Evolutionary conservation across 1,284 basidiomycete species (phyloP), one percentile per base, ranked within the genome.

Genomic region (Apiotrichum laibachii): DNA sequence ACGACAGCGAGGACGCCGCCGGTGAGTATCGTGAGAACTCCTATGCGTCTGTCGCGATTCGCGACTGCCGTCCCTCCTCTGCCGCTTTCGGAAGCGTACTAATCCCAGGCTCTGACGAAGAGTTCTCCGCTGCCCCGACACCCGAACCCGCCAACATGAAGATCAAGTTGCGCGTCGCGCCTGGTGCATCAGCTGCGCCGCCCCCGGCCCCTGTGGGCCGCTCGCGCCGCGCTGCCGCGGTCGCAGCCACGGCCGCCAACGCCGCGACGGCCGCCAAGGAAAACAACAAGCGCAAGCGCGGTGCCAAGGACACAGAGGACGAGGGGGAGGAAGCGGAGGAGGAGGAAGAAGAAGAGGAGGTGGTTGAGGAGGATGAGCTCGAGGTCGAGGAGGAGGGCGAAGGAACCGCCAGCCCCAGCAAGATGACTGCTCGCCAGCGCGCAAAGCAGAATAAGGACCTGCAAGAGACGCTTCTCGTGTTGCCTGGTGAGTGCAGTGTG

Each of bases 401-500:
- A 18, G 57, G 16, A 12, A 50, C 57, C 31, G 60, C 60, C 2
- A 65, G 62, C 16, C 71, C 71, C 3, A 56, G 52, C 18, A 73
- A 73, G 50, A 50, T 73, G 60, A 73, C 71, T 21, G 71, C 71
- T n/a, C 50, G 71, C 39, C 71, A 73, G 57, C 50, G 71, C 19
- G 66, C 69, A 5, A 65, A 58, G 57, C 59, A 60, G 42, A 64
- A 72, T 46, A 60, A 63, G 55, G 69, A 68, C 53, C 50, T 66
- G 40, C 65, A 64, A 19, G 69, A 65, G 34, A 60, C 60, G 21
- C 34, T 72, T 26, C 54, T 73, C 18, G 67, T 51, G 9, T 50
- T 72, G 19, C 71, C 69, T 48, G 67, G 67, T 70, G 48, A 53
- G 68, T 62, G 7, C 40, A 31, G 7, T 31, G 4, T 31, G 7